Percentiles rank a stretch among this genome's conserved stretches.
phyloP scores from a whole-genome alignment of 2,329 filamentous ascomycete species.

The Aspergillus felis region DNA sequence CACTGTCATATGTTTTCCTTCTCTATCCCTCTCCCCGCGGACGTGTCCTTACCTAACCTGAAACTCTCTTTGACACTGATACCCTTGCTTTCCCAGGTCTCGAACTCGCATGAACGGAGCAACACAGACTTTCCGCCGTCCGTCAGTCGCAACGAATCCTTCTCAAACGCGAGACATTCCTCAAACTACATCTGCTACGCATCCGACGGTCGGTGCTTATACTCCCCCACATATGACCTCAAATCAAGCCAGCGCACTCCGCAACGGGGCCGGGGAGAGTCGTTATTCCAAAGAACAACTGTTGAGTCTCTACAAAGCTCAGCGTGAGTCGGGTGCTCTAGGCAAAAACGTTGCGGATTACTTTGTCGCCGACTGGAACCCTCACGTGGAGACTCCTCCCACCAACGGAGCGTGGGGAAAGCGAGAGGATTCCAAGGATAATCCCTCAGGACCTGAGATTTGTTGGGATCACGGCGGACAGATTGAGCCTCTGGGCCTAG shows the following conservation, averaged over 20 bases:
- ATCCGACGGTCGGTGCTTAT: constrained; percentile 48
- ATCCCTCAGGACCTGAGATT: constrained; percentile 76
- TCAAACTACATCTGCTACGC: constrained; percentile 38
- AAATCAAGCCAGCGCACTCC: constrained; percentile 42
- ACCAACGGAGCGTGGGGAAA: constrained; percentile 70
- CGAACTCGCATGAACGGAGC: constrained; percentile 61
- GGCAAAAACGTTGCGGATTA: constrained; percentile 62
- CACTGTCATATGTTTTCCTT: background rate
- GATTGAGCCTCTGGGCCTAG: constrained; percentile 66
- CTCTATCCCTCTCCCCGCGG: constrained; percentile 1
- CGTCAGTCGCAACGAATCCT: constrained; percentile 56
- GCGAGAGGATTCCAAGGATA: constrained; percentile 67
- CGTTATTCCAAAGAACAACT: constrained; percentile 78
- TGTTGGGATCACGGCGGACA: constrained; percentile 80
- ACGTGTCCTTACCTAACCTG: background rate
- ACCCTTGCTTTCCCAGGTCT: constrained; percentile 44
- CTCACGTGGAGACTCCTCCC: constrained; percentile 63
- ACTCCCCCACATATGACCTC: constrained; percentile 59
- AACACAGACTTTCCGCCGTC: constrained; percentile 63
- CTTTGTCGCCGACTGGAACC: constrained; percentile 75
- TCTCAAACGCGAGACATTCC: constrained; percentile 44
- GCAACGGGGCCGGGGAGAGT: constrained; percentile 53
- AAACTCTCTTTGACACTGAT: background rate
- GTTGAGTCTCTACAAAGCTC: constrained; percentile 65
- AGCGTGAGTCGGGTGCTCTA: constrained; percentile 51